Percentiles rank a stretch among this genome's conserved stretches.
phyloP scores from a whole-genome alignment of 805 yeast species.

The Isabelozyma pseudorhagii region DNA sequence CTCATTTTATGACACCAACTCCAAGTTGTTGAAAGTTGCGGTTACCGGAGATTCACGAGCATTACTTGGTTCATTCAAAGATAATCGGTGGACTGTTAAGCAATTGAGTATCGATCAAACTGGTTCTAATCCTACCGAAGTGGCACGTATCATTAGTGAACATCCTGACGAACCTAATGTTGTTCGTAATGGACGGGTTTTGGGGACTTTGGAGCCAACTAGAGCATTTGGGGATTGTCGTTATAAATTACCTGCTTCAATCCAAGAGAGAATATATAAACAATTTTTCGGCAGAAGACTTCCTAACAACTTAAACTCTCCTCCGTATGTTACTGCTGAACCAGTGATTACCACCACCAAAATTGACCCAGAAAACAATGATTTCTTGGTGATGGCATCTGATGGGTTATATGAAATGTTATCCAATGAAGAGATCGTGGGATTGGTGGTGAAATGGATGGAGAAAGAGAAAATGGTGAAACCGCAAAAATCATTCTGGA shows the following conservation, averaged over 20 bases:
- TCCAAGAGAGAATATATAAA: conserved; percentile 70
- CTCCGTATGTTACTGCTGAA: conserved; percentile 97
- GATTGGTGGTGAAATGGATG: conserved; percentile 92
- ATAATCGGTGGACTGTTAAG: conserved; percentile 80
- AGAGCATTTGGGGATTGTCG: conserved; percentile 97
- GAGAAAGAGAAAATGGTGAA: conserved; percentile 63
- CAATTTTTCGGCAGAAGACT: conserved; percentile 78
- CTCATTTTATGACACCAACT: conserved; percentile 77
- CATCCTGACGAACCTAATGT: conserved; percentile 91
- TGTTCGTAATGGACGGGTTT: conserved; percentile 80
- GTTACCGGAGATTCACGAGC: conserved; percentile 97
- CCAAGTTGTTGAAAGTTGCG: conserved; percentile 76
- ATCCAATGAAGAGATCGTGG: conserved; percentile 88
- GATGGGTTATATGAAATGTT: conserved; percentile 94
- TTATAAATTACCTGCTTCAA: conserved; percentile 75
- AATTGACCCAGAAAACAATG: conserved; percentile 66
- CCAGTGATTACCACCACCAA: conserved; percentile 86
- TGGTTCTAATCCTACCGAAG: conserved; percentile 87
- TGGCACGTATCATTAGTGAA: conserved; percentile 73
- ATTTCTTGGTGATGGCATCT: conserved; percentile 87
- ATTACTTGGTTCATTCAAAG: conserved; percentile 68
- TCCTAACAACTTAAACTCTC: conserved; percentile 73
- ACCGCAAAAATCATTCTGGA: conserved; percentile 48
- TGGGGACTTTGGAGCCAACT: conserved; percentile 92
- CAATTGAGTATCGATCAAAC: conserved; percentile 91